Conservation (phyloP, 768 basidiomycete genomes). For the Cystofilobasidium macerans region DNA sequence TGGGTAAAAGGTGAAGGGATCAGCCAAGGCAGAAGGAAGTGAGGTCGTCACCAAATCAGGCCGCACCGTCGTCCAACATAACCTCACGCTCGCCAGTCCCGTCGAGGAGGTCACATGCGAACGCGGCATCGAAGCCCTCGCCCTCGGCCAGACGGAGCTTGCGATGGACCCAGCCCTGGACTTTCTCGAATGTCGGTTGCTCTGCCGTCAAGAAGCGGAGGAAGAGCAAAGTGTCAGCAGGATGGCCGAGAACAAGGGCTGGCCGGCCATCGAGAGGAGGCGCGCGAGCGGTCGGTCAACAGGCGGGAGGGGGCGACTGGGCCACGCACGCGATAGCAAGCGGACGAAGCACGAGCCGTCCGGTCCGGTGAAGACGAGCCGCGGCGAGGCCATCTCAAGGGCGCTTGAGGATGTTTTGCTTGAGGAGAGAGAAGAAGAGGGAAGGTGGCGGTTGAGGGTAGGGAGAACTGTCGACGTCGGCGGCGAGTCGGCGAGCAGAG, state of each 20-base stretch:
- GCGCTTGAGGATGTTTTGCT: background rate
- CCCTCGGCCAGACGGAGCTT: background rate
- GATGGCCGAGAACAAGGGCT: background rate
- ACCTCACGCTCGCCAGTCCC: background rate
- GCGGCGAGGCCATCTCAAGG: background rate
- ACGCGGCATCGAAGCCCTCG: background rate
- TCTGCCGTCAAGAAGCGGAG: background rate
- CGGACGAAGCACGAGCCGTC: constrained; percentile 5
- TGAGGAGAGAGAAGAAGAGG: background rate
- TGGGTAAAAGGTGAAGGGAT: too few species aligned
- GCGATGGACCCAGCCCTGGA: background rate
- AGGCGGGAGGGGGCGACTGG: background rate
- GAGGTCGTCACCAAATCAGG: background rate
- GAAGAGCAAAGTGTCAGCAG: background rate
- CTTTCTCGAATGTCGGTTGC: background rate
- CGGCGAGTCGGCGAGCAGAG: too few species aligned
- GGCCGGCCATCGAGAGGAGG: too few species aligned
- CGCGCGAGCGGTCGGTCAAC: background rate
- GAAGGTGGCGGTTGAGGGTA: background rate
- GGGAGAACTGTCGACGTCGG: too few species aligned
- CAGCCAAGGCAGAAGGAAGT: background rate
- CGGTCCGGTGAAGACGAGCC: background rate
- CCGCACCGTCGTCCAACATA: background rate
- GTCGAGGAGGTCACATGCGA: background rate
- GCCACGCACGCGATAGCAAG: background rate